Base-by-base conservation (phyloP, 208 protist species). In the Crithidia fasciculata region DNA sequence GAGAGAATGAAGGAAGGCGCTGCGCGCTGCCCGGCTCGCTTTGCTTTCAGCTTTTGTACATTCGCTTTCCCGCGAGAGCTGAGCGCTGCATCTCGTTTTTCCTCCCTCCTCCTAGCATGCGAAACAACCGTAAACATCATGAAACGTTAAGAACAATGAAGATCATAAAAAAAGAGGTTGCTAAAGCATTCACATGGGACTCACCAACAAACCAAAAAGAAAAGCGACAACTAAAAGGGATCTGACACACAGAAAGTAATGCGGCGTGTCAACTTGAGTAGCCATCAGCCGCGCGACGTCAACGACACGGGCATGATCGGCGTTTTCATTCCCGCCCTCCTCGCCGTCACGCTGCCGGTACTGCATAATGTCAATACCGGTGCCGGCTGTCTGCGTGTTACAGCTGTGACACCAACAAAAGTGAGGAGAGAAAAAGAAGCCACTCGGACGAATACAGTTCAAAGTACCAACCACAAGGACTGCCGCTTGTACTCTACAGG, bases 291-390 rank as follows among this genome's bases (percentile, higher is more conserved):
- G 2, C 45, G 12, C 45, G 2, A 49, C 45, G 45, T 50, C 28
- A 41, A 41, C 10, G 53, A 49, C 16, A 64, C 8, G 57, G 16
- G 44, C n/a, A 49, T 39, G 15, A 40, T 10, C 5, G 28, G 8
- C 0, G 13, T 9, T 16, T n/a, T 40, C 7, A 43, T 45, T 19
- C 7, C 10, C 10, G 16, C 18, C 45, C 39, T 2, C 8, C 6
- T 39, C 4, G 39, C 50, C 63, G 50, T 58, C 40, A 37, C 49
- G 50, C 39, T 69, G 47, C 50, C 4, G 47, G 63, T 50, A 69
- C 36, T 66, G 60, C 60, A 40, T 66, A 41, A 16, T 54, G 60
- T 66, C 60, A 66, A 66, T 54, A 66, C 60, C 60, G 18, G 60
- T 45, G 45, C 19, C 9, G 7, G 54, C 52, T 54, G 45, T 43